Evolutionary conservation across 441 rosid genomes (phyloP).

Genomic region (Pelargonium myrrhifolium): DNA sequence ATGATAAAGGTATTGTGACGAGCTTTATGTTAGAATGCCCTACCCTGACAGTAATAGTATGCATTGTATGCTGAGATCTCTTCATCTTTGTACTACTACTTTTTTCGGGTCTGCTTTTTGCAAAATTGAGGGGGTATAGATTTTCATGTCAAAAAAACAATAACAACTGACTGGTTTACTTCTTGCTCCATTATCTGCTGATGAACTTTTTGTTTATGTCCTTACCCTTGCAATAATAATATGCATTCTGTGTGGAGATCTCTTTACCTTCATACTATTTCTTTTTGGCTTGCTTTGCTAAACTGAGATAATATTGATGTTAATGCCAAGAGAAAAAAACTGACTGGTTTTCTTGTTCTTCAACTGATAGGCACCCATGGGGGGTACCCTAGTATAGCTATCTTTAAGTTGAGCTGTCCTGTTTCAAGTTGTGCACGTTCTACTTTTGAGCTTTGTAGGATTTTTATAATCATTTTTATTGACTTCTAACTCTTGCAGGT

Average conservation of each 20-base stretch:
- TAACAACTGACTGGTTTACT: no score
- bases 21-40: no score
- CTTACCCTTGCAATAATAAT: neutral
- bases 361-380: neutral
- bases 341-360: neutral
- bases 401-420: neutral
- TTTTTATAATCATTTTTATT: slow-evolving; percentile 10
- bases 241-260: slow-evolving; percentile 7
- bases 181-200: neutral
- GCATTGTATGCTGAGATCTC: no score
- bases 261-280: neutral
- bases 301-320: neutral
- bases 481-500: slow-evolving; percentile 32
- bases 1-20: neutral
- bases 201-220: neutral
- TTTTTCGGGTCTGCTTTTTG: no score
- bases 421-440: slow-evolving; percentile 1
- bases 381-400: neutral
- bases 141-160: no score
- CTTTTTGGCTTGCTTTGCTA: neutral
- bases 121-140: no score
- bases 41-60: no score
- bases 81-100: no score
- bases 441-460: neutral
- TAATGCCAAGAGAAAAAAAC: neutral